A percentile compares a stretch with the other conserved stretches of the same genome.
Conservation (phyloP, 257 asterid species). For the Capsicum pubescens region DNA sequence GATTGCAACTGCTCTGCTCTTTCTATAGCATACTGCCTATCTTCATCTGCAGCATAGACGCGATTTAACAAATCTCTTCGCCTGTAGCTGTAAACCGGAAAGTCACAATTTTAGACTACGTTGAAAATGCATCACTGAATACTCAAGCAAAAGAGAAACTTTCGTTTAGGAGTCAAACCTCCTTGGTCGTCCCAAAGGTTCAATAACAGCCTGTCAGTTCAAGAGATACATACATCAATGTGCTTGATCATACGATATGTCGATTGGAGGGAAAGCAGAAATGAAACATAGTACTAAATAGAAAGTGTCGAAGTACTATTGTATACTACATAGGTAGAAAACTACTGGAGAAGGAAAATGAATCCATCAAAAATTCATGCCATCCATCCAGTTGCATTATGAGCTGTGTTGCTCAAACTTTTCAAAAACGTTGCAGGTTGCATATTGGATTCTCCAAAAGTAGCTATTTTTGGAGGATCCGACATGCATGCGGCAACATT, state of each 20-base stretch:
- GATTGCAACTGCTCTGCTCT: slow-evolving; percentile 63
- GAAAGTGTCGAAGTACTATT: not conserved
- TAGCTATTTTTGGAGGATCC: too few relatives aligned
- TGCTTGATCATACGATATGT: not conserved
- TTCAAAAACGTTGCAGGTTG: too few relatives aligned
- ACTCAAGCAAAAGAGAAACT: not conserved
- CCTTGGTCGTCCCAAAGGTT: slow-evolving; percentile 61
- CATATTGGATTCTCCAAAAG: too few relatives aligned
- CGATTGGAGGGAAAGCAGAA: not conserved
- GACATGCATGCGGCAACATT: too few relatives aligned
- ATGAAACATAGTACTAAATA: not conserved
- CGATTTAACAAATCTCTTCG: slow-evolving; percentile 66
- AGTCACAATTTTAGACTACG: not conserved
- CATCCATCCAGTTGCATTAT: not conserved
- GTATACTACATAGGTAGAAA: not conserved
- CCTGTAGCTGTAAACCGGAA: slow-evolving; percentile 33
- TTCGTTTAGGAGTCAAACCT: slow-evolving; percentile 29
- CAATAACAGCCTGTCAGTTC: slow-evolving; percentile 55
- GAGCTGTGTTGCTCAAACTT: not conserved
- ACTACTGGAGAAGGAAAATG: not conserved
- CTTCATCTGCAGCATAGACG: slow-evolving; percentile 68
- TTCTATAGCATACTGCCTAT: slow-evolving; percentile 42
- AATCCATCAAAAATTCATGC: not conserved
- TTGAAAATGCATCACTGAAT: slow-evolving; percentile 32
- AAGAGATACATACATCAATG: slow-evolving; percentile 17